These are phyloP conservation scores for Suhomyces taliae DNA, from an alignment of 1,139 yeast genomes.

Conservation along the genomic window DNA sequence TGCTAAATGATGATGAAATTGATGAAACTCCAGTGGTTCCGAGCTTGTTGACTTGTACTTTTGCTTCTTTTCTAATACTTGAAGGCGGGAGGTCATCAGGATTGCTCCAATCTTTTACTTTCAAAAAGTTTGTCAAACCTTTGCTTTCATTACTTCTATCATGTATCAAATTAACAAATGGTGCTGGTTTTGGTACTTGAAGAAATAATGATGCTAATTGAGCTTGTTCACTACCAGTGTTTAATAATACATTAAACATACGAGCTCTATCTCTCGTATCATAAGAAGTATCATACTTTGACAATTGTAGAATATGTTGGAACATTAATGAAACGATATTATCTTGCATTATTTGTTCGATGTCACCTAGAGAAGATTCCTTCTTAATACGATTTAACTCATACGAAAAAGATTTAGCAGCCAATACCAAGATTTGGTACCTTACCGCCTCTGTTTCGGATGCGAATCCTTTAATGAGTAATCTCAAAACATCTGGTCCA, in stretches of 20 bases:
- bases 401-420: conserved; percentile 69
- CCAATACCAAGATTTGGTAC: conserved; percentile 67
- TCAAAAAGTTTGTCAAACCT: conserved; percentile 25
- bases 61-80: conserved; percentile 36
- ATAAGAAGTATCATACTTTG: conserved; percentile 71
- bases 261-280: conserved; percentile 89
- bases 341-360: conserved; percentile 28
- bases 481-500: conserved; percentile 78
- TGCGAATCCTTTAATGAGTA: conserved; percentile 55
- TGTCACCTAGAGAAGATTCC: conserved; percentile 20
- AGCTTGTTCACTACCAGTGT: conserved; percentile 32
- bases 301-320: conserved; percentile 59
- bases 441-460: conserved; percentile 61
- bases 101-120: conserved; percentile 37
- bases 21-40: conserved; percentile 14
- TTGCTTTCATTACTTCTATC: conserved; percentile 15
- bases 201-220: conserved; percentile 74
- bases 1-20: conserved; percentile 5
- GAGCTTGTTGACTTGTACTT: conserved; percentile 28
- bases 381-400: conserved; percentile 42
- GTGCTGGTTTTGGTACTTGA: conserved; percentile 80
- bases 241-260: conserved; percentile 56
- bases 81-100: conserved; percentile 33
- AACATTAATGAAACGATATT: conserved; percentile 52
- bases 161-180: conserved; percentile 21